Evolutionary conservation across 148 eudicot species (phyloP), one percentile per base, ranked within the genome.

Genomic region (Diospyros lotus): DNA sequence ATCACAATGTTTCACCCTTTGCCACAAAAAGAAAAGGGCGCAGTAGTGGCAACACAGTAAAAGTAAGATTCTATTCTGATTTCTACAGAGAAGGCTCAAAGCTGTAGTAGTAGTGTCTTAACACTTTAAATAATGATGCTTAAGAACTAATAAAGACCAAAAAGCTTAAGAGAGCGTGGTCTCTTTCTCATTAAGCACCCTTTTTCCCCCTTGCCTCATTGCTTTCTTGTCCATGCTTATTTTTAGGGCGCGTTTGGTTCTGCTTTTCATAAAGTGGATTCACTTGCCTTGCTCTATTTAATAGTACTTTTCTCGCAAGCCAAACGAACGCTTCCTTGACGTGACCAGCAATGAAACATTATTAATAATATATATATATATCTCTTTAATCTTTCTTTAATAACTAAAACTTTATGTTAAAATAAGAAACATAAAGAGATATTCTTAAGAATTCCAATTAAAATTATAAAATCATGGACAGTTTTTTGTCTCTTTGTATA

Each of bases 171-270:
- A 61, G 50, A 7, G 3, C 13, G 18, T 11, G 15, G 4, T 44
- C 61, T 12, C 10, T 18, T 44, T 44, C 18, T 1, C 5, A 48
- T 39, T 48, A 64, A 38, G 46, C 51, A 61, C 68, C 18, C 28
- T 28, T 28, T 53, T 50, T 63, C 44, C 44, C 44, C 13, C 18
- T 51, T 6, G 3, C 3, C 38, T 59, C 44, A 12, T 12, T 73
- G 59, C 55, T 73, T 73, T 62, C 68, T 40, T 38, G 9, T 38
- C 75, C 59, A 60, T 60, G 75, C 56, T 53, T 51, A 52, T 53
- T 70, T 15, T 38, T 39, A 60, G 56, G 67, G 60, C 67, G 55
- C 53, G 67, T 73, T 73, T 61, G 66, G 67, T 28, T 61, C 75
- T 60, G 46, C 69, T 64, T 73, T 73, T 64, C 8, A 41, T 38